A percentile compares a stretch with the other conserved stretches of the same genome.
Evolutionary conservation across 257 asterid genomes (phyloP).

Genomic region (Solanum ahanhuiri): DNA sequence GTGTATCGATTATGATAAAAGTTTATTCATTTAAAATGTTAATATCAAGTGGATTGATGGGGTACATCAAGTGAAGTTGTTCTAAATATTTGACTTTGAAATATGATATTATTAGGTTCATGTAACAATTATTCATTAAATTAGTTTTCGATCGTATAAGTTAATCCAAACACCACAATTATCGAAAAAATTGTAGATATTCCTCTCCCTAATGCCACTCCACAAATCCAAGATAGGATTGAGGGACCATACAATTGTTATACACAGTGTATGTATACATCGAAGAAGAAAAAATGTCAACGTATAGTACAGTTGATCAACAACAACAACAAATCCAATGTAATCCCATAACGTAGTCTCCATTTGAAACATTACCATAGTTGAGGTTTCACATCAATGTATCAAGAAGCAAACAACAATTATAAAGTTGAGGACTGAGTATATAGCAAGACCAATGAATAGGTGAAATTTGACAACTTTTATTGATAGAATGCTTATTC

Average conservation of each 20-base stretch:
- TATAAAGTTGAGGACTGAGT: too few relatives aligned
- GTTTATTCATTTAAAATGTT: not conserved
- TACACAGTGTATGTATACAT: not conserved
- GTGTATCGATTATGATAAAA: not conserved
- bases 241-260: not conserved
- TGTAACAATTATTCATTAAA: not conserved
- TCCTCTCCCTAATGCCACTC: not conserved
- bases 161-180: not conserved
- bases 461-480: not conserved
- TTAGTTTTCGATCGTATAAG: not conserved
- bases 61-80: not conserved
- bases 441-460: not conserved
- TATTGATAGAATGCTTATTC: not conserved
- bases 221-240: not conserved
- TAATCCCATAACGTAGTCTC: not conserved
- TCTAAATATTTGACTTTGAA: not conserved
- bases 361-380: not conserved
- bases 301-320: not conserved
- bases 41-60: not conserved
- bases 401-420: too few relatives aligned
- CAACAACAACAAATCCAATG: not conserved
- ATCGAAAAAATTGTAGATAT: not conserved
- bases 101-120: not conserved
- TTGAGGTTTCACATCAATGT: conserved; percentile 1
- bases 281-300: not conserved